Evolutionary conservation across 108 stramenopile species (phyloP).

Genomic region (Tribonema minus): DNA sequence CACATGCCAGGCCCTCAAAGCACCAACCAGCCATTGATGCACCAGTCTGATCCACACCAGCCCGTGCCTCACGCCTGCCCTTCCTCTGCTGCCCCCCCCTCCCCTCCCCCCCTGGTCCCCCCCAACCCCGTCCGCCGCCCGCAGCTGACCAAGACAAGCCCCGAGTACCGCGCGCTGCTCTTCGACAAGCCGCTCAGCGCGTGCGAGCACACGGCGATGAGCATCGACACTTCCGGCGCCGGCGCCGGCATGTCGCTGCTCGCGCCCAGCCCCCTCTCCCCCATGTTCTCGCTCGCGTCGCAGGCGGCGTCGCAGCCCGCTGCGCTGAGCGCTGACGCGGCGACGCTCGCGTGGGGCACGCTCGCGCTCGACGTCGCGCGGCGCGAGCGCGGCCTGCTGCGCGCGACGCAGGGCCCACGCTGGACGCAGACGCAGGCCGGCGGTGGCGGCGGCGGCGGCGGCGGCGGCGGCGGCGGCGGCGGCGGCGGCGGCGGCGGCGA

Average conservation of each 20-base stretch:
- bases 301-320: too few relatives aligned
- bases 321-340: background rate
- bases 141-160: background rate
- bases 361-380: slow-evolving; percentile 7
- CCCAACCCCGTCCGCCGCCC: too few relatives aligned
- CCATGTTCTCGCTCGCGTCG: background rate
- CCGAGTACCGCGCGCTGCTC: background rate
- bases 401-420: slow-evolving; percentile 22
- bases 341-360: slow-evolving; percentile 7
- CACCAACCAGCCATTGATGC: too few relatives aligned
- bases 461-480: background rate
- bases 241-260: too few relatives aligned
- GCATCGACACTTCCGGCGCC: too few relatives aligned
- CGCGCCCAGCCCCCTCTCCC: too few relatives aligned
- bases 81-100: too few relatives aligned
- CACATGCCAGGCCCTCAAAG: too few relatives aligned
- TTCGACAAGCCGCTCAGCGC: slow-evolving; percentile 23
- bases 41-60: too few relatives aligned
- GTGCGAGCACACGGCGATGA: too few relatives aligned
- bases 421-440: slow-evolving; percentile 29
- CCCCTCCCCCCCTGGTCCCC: too few relatives aligned
- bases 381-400: slow-evolving; percentile 3
- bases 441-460: background rate
- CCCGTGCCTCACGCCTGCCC: too few relatives aligned
- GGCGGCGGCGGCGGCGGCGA: background rate